A percentile compares a stretch with the other conserved stretches of the same genome.
phyloP scores from a whole-genome alignment of 495 filamentous ascomycete species.

The Tetracladium marchalianum region DNA sequence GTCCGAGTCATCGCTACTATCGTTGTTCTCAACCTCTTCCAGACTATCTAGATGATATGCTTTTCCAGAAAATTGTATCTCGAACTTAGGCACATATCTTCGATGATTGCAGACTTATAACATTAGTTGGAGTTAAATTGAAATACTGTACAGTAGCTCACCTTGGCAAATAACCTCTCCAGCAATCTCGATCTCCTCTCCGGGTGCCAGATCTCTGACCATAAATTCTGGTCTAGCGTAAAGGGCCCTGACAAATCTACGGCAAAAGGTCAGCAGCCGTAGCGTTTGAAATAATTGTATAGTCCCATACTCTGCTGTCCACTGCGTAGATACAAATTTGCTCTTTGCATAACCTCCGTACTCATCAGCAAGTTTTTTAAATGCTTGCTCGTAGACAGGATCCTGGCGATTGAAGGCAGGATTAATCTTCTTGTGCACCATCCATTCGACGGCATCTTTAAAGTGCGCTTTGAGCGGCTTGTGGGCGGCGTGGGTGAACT shows the following conservation, averaged over 20 bases:
- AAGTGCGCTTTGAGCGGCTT: conserved; percentile 70
- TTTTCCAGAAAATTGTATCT: conserved; percentile 53
- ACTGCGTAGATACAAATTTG: conserved; percentile 64
- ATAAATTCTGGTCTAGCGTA: conserved; percentile 49
- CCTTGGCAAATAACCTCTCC: conserved; percentile 46
- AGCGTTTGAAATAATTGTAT: too few species aligned
- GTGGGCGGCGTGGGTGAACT: conserved; percentile 57
- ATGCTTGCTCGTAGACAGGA: conserved; percentile 58
- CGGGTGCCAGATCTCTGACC: conserved; percentile 19
- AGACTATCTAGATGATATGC: conserved; percentile 62
- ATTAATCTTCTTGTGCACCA: conserved; percentile 61
- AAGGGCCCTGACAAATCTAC: conserved; percentile 49
- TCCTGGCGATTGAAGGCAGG: conserved; percentile 60
- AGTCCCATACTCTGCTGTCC: conserved; percentile 39
- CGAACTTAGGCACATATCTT: conserved; percentile 53
- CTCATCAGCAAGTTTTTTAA: conserved; percentile 66
- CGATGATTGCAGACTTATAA: conserved; percentile 57
- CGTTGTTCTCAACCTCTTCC: conserved; percentile 47
- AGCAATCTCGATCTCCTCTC: conserved; percentile 21
- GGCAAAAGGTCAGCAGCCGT: too few species aligned
- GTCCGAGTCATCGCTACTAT: conserved; percentile 26
- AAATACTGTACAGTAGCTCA: too few species aligned
- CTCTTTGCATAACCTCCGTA: conserved; percentile 55
- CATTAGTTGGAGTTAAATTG: too few species aligned
- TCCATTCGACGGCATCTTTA: conserved; percentile 70